Conservation (phyloP, 169 alveolate genomes). For the Plasmodium coatneyi region DNA sequence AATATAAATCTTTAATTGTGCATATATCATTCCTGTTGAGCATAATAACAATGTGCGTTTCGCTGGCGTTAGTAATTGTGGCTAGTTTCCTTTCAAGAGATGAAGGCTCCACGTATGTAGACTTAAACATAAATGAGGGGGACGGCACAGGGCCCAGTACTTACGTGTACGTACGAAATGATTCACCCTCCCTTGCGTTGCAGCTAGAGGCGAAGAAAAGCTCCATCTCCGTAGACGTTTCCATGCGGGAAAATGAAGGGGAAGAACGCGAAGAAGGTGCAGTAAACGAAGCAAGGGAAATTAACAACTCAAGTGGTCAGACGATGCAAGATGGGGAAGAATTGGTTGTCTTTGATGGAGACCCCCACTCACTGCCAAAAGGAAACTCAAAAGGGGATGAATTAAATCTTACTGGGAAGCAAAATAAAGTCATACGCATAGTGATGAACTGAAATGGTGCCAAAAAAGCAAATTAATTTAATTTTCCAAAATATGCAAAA, state of each 20-base stretch:
- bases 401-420: background rate
- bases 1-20: conserved; percentile 24
- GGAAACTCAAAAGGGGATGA: background rate
- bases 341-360: background rate
- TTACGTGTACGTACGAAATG: conserved; percentile 27
- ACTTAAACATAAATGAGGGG: conserved; percentile 18
- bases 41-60: conserved; percentile 38
- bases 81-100: conserved; percentile 15
- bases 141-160: conserved; percentile 17
- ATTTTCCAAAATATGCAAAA: background rate
- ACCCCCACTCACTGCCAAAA: background rate
- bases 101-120: conserved; percentile 13
- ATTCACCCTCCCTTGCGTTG: background rate
- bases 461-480: background rate
- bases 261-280: background rate
- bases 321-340: background rate
- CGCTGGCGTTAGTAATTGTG: conserved; percentile 6
- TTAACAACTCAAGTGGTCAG: background rate
- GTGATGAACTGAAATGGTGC: background rate
- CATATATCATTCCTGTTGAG: conserved; percentile 18
- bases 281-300: background rate
- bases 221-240: background rate
- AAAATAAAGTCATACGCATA: conserved; percentile 6
- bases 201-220: background rate
- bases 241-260: background rate